These are phyloP conservation scores for Candida ortonii DNA, from an alignment of 805 yeast species.

Conservation along the genomic window DNA sequence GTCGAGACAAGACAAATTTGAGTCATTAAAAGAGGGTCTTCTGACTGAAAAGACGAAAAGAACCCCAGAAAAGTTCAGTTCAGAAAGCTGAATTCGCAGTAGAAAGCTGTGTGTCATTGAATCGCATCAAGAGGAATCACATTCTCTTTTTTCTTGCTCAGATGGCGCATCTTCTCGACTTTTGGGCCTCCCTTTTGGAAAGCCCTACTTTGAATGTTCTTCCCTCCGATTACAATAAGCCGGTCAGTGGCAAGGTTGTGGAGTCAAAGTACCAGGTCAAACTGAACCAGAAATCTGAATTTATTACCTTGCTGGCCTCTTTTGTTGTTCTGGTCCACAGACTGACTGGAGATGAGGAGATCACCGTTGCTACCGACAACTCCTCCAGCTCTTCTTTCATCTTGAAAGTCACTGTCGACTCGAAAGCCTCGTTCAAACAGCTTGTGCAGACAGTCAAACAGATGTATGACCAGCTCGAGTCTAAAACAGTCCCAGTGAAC, in stretches of 20 bases:
- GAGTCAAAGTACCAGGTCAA: conserved; percentile 51
- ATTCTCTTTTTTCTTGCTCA: background rate
- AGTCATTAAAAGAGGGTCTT: no score
- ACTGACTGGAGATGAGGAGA: conserved; percentile 91
- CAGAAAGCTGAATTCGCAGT: no score
- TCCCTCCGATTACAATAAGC: conserved; percentile 85
- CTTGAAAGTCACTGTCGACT: conserved; percentile 58
- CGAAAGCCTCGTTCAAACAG: conserved; percentile 51
- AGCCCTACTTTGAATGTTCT: conserved; percentile 82
- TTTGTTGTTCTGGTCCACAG: conserved; percentile 72
- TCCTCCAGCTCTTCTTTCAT: conserved; percentile 49
- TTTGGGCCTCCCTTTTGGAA: conserved; percentile 66
- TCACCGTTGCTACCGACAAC: conserved; percentile 74
- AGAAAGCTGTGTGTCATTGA: no score
- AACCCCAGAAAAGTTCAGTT: no score
- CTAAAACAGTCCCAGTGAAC: conserved; percentile 46
- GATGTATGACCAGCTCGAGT: conserved; percentile 35
- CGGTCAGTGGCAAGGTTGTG: conserved; percentile 62
- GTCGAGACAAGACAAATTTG: no score
- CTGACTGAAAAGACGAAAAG: conserved; percentile 5
- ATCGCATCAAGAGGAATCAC: background rate
- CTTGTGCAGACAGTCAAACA: conserved; percentile 45
- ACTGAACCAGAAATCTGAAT: conserved; percentile 31
- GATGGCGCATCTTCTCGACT: conserved; percentile 32
- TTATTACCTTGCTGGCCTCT: conserved; percentile 57